A percentile compares a stretch with the other conserved stretches of the same genome.
These are phyloP conservation scores for Leccinum imitatum DNA, from an alignment of 768 basidiomycete genomes.

Conservation along the genomic window DNA sequence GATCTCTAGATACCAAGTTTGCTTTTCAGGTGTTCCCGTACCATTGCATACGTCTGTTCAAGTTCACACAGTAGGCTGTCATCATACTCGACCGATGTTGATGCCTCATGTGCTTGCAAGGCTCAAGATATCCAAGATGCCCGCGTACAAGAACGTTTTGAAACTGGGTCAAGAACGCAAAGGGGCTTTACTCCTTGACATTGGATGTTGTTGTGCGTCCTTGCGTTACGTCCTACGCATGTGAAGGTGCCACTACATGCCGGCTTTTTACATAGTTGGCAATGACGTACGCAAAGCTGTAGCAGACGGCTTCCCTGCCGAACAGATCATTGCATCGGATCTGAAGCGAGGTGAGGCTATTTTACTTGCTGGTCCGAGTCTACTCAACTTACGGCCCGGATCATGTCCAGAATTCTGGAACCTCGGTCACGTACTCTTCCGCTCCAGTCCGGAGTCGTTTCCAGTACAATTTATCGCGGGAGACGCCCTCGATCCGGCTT, in stretches of 20 bases:
- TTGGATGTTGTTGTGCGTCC: constrained; percentile 44
- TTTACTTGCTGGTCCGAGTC: neutral
- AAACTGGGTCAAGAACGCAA: constrained; percentile 36
- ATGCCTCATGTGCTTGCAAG: constrained; percentile 10
- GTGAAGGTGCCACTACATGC: neutral
- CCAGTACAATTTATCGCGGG: constrained; percentile 56
- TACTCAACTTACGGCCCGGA: neutral
- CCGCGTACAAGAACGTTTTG: constrained; percentile 30
- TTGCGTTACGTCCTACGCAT: neutral
- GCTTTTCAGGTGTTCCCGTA: constrained; percentile 22
- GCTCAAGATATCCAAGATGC: constrained; percentile 19
- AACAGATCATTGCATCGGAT: constrained; percentile 40
- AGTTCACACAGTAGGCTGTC: constrained; percentile 17
- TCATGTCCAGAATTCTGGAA: constrained; percentile 53
- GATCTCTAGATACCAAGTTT: neutral
- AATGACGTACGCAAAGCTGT: constrained; percentile 40
- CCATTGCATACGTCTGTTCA: constrained; percentile 22
- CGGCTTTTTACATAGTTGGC: constrained; percentile 33
- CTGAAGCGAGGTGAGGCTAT: constrained; percentile 32
- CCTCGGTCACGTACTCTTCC: constrained; percentile 61
- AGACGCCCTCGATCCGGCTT: constrained; percentile 47
- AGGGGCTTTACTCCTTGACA: constrained; percentile 42
- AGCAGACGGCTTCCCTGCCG: constrained; percentile 41
- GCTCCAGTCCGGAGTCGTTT: constrained; percentile 48
- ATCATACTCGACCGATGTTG: neutral